Percentiles rank a stretch among this genome's conserved stretches.
These are phyloP conservation scores for Botrytis tulipae DNA, from an alignment of 2,329 filamentous ascomycete genomes.

Conservation along the genomic window DNA sequence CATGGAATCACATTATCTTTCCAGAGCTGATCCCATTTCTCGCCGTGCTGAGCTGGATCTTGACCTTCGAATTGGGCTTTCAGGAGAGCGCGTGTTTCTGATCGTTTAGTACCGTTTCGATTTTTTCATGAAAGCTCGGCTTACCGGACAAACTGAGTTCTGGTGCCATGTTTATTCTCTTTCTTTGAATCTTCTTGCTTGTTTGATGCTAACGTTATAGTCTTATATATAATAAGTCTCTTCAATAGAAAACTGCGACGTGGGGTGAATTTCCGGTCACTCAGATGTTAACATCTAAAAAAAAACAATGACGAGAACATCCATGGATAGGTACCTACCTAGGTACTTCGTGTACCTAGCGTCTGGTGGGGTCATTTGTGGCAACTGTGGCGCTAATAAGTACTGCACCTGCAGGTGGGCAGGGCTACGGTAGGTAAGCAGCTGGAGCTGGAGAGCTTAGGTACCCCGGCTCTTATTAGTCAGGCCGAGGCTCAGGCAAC, in stretches of 20 bases:
- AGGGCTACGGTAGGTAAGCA: no score
- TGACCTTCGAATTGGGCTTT: conserved; percentile 31
- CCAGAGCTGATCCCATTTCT: conserved; percentile 51
- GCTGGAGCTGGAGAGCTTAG: background rate
- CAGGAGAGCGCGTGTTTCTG: conserved; percentile 31
- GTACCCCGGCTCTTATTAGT: background rate
- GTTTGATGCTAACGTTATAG: no score
- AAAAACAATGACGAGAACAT: background rate
- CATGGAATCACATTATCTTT: conserved; percentile 48
- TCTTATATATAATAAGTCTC: background rate
- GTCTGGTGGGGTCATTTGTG: background rate
- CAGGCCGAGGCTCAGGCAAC: conserved; percentile 1
- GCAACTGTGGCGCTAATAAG: background rate
- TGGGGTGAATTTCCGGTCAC: background rate
- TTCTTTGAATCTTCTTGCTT: no score
- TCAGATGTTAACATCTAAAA: background rate
- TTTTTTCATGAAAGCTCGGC: background rate
- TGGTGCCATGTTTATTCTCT: background rate
- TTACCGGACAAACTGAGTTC: background rate
- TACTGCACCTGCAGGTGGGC: no score
- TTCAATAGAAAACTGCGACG: background rate
- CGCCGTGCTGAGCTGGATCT: conserved; percentile 26
- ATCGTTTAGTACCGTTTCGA: conserved; percentile 18
- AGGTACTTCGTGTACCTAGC: no score
- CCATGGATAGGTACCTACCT: no score